These are phyloP conservation scores for Ceratobasidium sp. DNA, from an alignment of 1,284 basidiomycete species.

Conservation along the genomic window DNA sequence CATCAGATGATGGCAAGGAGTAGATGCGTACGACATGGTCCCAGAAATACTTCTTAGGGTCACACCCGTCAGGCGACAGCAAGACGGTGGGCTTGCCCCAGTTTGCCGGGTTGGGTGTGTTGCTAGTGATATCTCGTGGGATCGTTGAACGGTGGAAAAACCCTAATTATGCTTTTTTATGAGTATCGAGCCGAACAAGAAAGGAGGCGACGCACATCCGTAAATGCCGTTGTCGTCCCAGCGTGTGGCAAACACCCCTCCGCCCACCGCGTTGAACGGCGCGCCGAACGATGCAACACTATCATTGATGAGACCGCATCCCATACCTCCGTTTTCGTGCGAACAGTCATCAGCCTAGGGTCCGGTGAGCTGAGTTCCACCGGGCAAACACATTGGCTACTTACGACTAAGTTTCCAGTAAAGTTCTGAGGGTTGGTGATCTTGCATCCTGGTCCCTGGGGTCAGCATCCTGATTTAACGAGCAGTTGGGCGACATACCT, in stretches of 20 bases:
- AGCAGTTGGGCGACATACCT: constrained; percentile 49
- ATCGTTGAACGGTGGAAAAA: constrained; percentile 76
- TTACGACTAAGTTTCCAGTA: constrained; percentile 63
- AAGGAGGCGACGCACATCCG: constrained; percentile 60
- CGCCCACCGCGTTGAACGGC: constrained; percentile 70
- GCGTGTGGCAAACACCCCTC: constrained; percentile 77
- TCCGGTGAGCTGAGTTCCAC: background rate
- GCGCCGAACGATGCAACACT: constrained; percentile 74
- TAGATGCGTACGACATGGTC: constrained; percentile 44
- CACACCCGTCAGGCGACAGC: constrained; percentile 61
- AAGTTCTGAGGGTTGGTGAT: constrained; percentile 57
- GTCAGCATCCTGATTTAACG: constrained; percentile 2
- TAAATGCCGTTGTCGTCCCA: constrained; percentile 76
- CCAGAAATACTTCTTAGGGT: constrained; percentile 64
- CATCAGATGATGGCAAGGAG: constrained; percentile 30
- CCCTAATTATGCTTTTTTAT: constrained; percentile 53
- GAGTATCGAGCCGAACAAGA: constrained; percentile 12
- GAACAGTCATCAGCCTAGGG: constrained; percentile 3
- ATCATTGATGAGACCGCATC: constrained; percentile 74
- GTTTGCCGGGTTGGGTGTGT: constrained; percentile 58
- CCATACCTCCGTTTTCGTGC: constrained; percentile 54
- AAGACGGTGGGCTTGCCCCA: constrained; percentile 71
- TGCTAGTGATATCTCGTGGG: constrained; percentile 65
- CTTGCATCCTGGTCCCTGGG: constrained; percentile 52
- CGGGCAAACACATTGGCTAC: background rate